Base-by-base conservation (phyloP, 805 yeast species). In the Scheffersomyces lignosus region DNA sequence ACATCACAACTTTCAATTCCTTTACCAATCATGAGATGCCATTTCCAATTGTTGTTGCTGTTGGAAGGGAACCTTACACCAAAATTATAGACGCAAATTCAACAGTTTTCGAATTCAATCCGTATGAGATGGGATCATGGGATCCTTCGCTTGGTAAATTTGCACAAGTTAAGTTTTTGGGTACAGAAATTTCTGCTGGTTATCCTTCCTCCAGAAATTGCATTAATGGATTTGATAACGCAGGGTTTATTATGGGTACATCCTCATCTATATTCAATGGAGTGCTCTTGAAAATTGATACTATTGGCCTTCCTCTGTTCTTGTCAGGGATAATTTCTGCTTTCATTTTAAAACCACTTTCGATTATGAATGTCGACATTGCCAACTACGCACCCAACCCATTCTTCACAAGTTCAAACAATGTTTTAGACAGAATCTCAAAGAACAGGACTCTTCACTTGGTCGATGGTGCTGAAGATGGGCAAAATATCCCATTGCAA, bases 231-330 rank as follows among this genome's bases (percentile, higher is more conserved):
- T 81, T 74, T 41, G 96, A 89, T 59, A 87, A 87, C 49, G 81
- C 86, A 5, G 95, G 96, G 5, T 89, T 78, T 53, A 64, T 86
- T 22, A 66, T 87, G 63, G 96, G 95, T 26, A 81, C 96, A 5
- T 86, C 96, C 2, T 83, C 95, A 2, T 72, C 91, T 1, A 61
- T 88, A 32, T 88, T 88, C 69, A 87, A 85, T 55, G 80, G 79
- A 56, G 67, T 82, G 34, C 53, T 86, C 14, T 59, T 83, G 30
- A 72, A 73, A 45, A 58, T 84, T 39, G 80, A 83, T 55, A 56
- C 78, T 15, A 51, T 50, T 16, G 33, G 48, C 12, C 44, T 57
- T 26, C 52, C 61, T 6, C 29, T 38, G 9, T 16, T 33, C 15
- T 16, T 37, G 18, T 18, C 12, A 8, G n/a, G 17, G 2, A 16